Percentiles rank a stretch among this genome's conserved stretches.
phyloP scores from a whole-genome alignment of 176 grass and related monocot species.

The Avena atlantica region DNA sequence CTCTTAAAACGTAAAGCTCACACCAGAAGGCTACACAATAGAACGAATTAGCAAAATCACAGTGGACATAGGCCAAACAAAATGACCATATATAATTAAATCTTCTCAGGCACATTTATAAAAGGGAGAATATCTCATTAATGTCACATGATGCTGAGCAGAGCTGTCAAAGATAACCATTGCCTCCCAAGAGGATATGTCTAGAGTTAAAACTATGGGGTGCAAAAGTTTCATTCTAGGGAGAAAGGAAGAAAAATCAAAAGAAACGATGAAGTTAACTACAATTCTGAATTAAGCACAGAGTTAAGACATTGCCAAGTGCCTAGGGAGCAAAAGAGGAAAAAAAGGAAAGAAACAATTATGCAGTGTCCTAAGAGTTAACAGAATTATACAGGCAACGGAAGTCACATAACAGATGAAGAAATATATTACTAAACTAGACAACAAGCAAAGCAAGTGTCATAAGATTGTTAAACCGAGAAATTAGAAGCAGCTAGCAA shows the following conservation, averaged over 20 bases:
- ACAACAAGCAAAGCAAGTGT: neutral
- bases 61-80: neutral
- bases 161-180: neutral
- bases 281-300: slow-evolving; percentile 22
- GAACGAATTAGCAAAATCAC: neutral
- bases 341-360: slow-evolving; percentile 1
- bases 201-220: neutral
- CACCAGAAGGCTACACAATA: neutral
- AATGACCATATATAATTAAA: neutral
- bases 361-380: neutral
- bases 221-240: slow-evolving; percentile 16
- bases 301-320: neutral
- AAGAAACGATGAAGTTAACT: slow-evolving; percentile 8
- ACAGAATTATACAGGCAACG: slow-evolving; percentile 13
- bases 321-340: neutral
- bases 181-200: neutral
- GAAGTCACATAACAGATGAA: slow-evolving; percentile 2
- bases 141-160: slow-evolving; percentile 4
- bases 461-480: neutral
- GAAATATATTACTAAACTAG: slow-evolving; percentile 9
- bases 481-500: neutral
- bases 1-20: slow-evolving; percentile 26
- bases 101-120: neutral
- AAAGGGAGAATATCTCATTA: slow-evolving; percentile 11
- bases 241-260: slow-evolving; percentile 10